phyloP scores from a whole-genome alignment of 257 asterid genomes.

The Ballota nigra region DNA sequence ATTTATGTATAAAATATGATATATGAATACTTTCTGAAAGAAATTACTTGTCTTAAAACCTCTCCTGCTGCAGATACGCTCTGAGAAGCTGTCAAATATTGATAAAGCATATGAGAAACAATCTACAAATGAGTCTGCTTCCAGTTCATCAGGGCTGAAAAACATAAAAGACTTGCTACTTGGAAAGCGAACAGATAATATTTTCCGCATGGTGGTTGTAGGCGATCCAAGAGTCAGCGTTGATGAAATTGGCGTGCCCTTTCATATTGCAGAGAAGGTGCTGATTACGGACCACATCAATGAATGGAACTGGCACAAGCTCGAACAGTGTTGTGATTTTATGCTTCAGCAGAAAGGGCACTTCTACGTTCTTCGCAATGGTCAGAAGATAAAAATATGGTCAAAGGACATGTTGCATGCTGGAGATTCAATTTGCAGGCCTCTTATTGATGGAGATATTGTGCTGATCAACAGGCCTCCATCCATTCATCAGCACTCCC shows the following conservation, averaged over 20 bases:
- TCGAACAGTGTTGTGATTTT: conserved; percentile 47
- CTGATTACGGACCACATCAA: conserved; percentile 58
- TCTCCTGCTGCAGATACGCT: conserved; percentile 65
- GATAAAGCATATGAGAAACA: conserved; percentile 58
- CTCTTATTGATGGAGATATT: conserved; percentile 79
- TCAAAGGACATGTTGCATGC: conserved; percentile 54
- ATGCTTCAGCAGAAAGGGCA: conserved; percentile 53
- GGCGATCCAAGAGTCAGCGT: conserved; percentile 78
- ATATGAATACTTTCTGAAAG: neutral
- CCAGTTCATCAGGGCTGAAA: conserved; percentile 70
- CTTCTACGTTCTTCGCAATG: conserved; percentile 55
- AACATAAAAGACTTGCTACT: conserved; percentile 75
- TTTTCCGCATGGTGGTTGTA: conserved; percentile 91
- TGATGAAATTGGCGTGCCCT: conserved; percentile 78
- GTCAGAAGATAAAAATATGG: conserved; percentile 41
- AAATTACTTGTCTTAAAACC: conserved; percentile 23
- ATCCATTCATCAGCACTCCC: conserved; percentile 93
- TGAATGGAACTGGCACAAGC: conserved; percentile 61
- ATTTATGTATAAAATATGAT: neutral
- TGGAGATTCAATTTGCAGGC: conserved; percentile 77
- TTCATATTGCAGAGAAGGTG: conserved; percentile 62
- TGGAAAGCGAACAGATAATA: conserved; percentile 78
- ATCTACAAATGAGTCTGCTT: conserved; percentile 49
- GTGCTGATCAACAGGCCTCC: conserved; percentile 91
- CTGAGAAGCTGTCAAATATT: conserved; percentile 54